A percentile compares a stretch with the other conserved stretches of the same genome.
Conservation (phyloP, 2,329 filamentous ascomycete genomes). For the Diaporthe sp. region DNA sequence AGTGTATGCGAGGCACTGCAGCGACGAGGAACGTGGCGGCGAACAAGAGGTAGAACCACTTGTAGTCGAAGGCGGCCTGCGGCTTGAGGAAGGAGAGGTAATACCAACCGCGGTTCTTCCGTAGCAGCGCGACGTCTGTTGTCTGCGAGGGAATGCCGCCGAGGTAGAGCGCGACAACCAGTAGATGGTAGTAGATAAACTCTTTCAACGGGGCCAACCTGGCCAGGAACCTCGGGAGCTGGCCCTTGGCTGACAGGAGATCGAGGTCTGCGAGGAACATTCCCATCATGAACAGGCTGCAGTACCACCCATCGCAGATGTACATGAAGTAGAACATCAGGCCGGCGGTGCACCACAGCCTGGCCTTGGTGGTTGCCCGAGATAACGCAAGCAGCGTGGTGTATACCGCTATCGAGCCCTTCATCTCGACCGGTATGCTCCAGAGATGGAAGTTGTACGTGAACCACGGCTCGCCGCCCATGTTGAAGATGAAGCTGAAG, state of each 20-base stretch:
- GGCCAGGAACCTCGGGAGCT: conserved; percentile 64
- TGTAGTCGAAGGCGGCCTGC: conserved; percentile 74
- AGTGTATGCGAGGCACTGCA: conserved; percentile 67
- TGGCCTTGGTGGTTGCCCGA: conserved; percentile 64
- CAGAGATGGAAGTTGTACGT: conserved; percentile 71
- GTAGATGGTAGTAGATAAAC: conserved; percentile 64
- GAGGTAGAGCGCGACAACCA: conserved; percentile 67
- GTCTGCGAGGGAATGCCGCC: conserved; percentile 70
- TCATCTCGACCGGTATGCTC: conserved; percentile 74
- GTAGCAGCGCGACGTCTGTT: conserved; percentile 60
- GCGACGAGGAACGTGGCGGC: conserved; percentile 69
- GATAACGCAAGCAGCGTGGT: conserved; percentile 69
- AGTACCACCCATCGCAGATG: conserved; percentile 74
- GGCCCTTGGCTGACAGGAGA: conserved; percentile 59
- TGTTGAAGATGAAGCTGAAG: conserved; percentile 75
- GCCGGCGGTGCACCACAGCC: conserved; percentile 64
- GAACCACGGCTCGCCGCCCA: conserved; percentile 68
- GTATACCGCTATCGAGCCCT: conserved; percentile 74
- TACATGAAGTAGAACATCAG: conserved; percentile 77
- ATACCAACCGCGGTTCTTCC: conserved; percentile 70
- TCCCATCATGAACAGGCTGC: conserved; percentile 70
- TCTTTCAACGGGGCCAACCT: conserved; percentile 61
- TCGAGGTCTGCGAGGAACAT: conserved; percentile 75
- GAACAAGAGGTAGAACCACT: conserved; percentile 77
- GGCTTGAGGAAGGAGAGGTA: conserved; percentile 72